Evolutionary conservation across 2,329 filamentous ascomycete species (phyloP), one percentile per base, ranked within the genome.

Genomic region (Colletotrichum viniferum): DNA sequence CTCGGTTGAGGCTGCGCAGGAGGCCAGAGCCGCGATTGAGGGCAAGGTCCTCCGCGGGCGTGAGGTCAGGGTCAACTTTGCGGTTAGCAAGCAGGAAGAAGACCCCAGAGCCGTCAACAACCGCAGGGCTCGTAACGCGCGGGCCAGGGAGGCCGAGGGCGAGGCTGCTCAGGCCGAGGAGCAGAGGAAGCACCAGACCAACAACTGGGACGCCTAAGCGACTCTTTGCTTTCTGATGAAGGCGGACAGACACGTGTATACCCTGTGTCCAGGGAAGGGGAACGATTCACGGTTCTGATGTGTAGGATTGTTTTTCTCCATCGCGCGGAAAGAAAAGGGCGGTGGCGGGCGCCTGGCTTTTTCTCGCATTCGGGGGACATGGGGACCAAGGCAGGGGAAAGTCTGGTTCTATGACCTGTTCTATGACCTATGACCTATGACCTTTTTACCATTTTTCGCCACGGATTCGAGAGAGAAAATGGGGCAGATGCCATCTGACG

Each of bases 21-120:
- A 86, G 77, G 95, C 91, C 0, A 86, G 86, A 79, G 89, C 92
- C 70, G 78, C 87, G 16, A 86, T 98, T 52, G 3, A 83, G 68
- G 84, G 85, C 26, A 90, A 91, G 83, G 83, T 86, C 63, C 85
- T 96, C n/a, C 93, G 93, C 79, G 93, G 92, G 56, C 90, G 95
- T 71, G 81, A 83, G 69, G 85, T 98, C 78, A 89, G 89, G 72
- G 79, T 96, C 28, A 93, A 95, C 83, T 97, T 86, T 85, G 89
- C 90, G 32, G 43, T 80, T 13, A 34, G 32, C 69, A 48, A 43
- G 24, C 13, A 13, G 24, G 21, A 26, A 12, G 43, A 38, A 24
- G 18, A 70, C 30, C 38, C 38, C 30, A 43, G 38, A n/a, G 3
- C 18, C 38, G 8, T 5, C 30, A 48, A 14, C 26, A n/a, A 30